Conservation (phyloP, 2,329 filamentous ascomycete genomes). For the Microascus cirrosus region DNA sequence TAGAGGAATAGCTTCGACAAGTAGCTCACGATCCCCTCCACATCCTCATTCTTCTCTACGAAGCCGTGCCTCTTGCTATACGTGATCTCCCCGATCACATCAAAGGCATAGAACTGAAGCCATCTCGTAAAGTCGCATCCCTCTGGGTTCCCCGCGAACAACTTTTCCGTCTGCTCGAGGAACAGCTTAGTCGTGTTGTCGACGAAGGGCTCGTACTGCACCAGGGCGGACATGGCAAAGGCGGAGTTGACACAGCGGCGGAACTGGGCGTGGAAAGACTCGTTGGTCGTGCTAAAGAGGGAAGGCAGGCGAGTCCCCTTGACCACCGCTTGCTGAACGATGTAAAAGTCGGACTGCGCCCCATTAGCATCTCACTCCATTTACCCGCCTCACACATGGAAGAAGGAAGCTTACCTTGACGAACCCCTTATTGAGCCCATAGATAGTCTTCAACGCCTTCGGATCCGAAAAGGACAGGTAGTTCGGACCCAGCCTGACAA, state of each 20-base stretch:
- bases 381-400: background rate
- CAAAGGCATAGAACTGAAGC: slow-evolving; percentile 75
- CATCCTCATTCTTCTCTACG: slow-evolving; percentile 61
- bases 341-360: slow-evolving; percentile 63
- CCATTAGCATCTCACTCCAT: background rate
- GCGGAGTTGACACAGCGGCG: slow-evolving; percentile 65
- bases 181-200: slow-evolving; percentile 65
- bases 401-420: slow-evolving; percentile 46
- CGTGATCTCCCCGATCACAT: slow-evolving; percentile 69
- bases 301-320: slow-evolving; percentile 58
- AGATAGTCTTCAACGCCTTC: slow-evolving; percentile 62
- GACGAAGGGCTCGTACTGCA: slow-evolving; percentile 72
- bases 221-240: slow-evolving; percentile 66
- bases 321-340: slow-evolving; percentile 63
- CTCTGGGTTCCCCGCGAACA: slow-evolving; percentile 34
- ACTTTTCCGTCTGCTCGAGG: slow-evolving; percentile 46
- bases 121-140: slow-evolving; percentile 57
- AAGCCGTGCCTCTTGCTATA: slow-evolving; percentile 69
- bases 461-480: slow-evolving; percentile 63
- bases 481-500: slow-evolving; percentile 68
- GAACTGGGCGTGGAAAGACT: slow-evolving; percentile 64
- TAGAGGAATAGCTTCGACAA: slow-evolving; percentile 56
- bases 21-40: slow-evolving; percentile 62
- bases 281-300: slow-evolving; percentile 66
- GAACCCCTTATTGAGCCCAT: slow-evolving; percentile 73